Base-by-base conservation (phyloP, 768 basidiomycete species). In the Kwoniella shandongensis region DNA sequence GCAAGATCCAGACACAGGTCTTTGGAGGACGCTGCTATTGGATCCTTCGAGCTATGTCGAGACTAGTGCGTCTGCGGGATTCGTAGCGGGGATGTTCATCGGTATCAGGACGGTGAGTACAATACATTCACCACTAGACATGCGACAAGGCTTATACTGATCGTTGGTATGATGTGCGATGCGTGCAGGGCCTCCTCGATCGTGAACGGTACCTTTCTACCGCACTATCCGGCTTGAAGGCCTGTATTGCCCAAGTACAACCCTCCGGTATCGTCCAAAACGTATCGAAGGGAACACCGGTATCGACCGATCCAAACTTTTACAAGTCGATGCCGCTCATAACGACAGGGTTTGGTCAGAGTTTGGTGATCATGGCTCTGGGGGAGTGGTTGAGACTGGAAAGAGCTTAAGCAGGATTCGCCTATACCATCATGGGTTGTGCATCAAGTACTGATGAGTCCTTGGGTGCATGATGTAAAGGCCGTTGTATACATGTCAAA, bases 1-100 rank as follows among this genome's bases (percentile, higher is more conserved):
- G 32, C 82, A 83, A 58, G 81, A 83, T 60, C 46, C 56, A 47
- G 59, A 70, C 32, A 78, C 79, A 8, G 82, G 82, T 1, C 69
- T 83, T 17, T 84, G 82, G 82, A 81, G 81, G 62, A 83, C 83
- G 20, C 77, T 83, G 47, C 70, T 83, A 38, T 79, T 81, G 60
- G 83, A 67, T 69, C 70, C 78, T 26, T 76, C 76, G 1, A 81
- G 81, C 23, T 83, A 83, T 63, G 74, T 83, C 29, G 82, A 83
- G 69, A 79, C 64, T 2, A 62, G 59, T 48, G 72, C 72, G 3
- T 57, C 65, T 41, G 69, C 72, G 11, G 72, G 72, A 2, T 74
- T 74, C 41, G 63, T 59, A 5, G 62, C 59, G 4, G 66, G 66
- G 18, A 67, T 67, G 22, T 55, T 63, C 35, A 63, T 63, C 25